Conservation (phyloP, 1,284 basidiomycete species). For the Mixia osmundae region DNA sequence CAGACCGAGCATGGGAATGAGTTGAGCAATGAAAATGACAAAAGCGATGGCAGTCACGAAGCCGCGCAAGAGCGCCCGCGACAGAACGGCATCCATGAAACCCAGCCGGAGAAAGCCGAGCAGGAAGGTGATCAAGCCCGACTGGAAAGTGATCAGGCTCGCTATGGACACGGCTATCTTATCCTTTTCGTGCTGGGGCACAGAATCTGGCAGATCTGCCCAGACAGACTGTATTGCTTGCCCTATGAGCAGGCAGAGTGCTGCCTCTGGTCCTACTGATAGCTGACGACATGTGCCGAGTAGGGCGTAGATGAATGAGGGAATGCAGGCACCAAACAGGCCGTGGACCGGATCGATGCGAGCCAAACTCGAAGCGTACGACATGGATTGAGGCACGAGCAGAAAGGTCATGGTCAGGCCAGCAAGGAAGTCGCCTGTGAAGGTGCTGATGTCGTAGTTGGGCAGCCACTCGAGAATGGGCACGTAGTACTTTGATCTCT, state of each 20-base stretch:
- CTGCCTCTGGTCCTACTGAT: conserved; percentile 62
- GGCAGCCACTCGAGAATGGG: conserved; percentile 42
- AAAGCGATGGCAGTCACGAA: conserved; percentile 48
- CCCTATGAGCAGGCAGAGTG: conserved; percentile 65
- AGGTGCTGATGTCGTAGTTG: conserved; percentile 47
- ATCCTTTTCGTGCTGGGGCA: neutral
- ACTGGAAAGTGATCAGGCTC: conserved; percentile 38
- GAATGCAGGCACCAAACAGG: conserved; percentile 33
- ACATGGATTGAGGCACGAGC: conserved; percentile 70
- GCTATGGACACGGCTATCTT: neutral
- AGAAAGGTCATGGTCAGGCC: conserved; percentile 65
- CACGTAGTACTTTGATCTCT: conserved; percentile 14
- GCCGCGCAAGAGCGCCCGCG: conserved; percentile 56
- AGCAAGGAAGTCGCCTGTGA: conserved; percentile 56
- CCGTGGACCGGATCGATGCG: conserved; percentile 16
- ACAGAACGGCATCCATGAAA: conserved; percentile 85
- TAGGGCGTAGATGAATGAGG: conserved; percentile 32
- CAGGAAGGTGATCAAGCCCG: conserved; percentile 62
- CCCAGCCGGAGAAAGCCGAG: conserved; percentile 72
- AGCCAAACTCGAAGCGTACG: conserved; percentile 68
- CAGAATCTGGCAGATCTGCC: conserved; percentile 17
- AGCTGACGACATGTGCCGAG: conserved; percentile 49
- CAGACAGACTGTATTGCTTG: conserved; percentile 52
- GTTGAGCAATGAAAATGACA: conserved; percentile 32
- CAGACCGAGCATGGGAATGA: conserved; percentile 7